A percentile compares a stretch with the other conserved stretches of the same genome.
Evolutionary conservation across 768 basidiomycete species (phyloP).

Genomic region (Leccinum rimulosum): DNA sequence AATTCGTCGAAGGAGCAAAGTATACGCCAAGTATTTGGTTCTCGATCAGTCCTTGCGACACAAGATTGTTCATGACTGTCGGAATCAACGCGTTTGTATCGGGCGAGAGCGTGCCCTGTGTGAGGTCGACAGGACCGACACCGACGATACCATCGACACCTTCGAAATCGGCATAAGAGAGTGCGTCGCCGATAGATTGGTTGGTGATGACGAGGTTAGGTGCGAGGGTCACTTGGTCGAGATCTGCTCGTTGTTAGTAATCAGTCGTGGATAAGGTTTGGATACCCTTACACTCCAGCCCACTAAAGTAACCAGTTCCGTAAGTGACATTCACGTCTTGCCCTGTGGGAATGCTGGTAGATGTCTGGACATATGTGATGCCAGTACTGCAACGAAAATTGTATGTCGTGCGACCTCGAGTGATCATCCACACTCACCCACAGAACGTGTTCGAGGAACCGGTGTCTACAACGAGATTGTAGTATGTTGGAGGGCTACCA

Average conservation of each 20-base stretch:
- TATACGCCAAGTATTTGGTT: conserved; percentile 16
- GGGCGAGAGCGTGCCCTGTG: background rate
- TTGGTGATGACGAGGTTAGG: conserved; percentile 23
- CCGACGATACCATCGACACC: conserved; percentile 26
- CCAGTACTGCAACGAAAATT: conserved; percentile 16
- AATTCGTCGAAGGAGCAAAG: conserved; percentile 13
- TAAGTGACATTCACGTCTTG: conserved; percentile 14
- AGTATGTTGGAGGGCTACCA: conserved; percentile 26
- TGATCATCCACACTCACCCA: conserved; percentile 2
- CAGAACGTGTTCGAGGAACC: conserved; percentile 34
- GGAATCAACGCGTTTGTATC: conserved; percentile 7
- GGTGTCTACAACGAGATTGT: conserved; percentile 32
- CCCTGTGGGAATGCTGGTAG: conserved; percentile 27
- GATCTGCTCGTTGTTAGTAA: conserved; percentile 8
- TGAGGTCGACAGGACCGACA: conserved; percentile 19
- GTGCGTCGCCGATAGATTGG: conserved; percentile 30
- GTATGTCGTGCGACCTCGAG: background rate
- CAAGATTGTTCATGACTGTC: conserved; percentile 21
- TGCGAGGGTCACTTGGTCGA: conserved; percentile 28
- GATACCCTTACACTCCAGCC: conserved; percentile 33
- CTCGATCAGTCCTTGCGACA: conserved; percentile 14
- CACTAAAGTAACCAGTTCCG: conserved; percentile 20
- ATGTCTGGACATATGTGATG: conserved; percentile 18
- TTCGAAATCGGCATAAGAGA: conserved; percentile 14
- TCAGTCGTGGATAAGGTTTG: background rate